These are phyloP conservation scores for Thermochaetoides thermophila DNA, from an alignment of 495 filamentous ascomycete genomes.

Conservation along the genomic window DNA sequence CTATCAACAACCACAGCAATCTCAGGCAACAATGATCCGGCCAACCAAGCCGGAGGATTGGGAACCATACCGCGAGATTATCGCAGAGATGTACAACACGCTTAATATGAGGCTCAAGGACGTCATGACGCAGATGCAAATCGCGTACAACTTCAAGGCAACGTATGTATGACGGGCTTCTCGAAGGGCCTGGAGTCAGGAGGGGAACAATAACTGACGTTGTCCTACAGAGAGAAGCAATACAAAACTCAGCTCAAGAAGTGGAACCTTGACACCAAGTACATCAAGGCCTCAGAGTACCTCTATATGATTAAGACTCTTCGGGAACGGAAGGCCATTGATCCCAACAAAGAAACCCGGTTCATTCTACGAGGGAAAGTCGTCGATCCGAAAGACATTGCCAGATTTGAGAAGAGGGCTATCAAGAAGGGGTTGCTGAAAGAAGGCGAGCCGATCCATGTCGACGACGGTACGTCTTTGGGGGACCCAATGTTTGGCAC, in stretches of 20 bases:
- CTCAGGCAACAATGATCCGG: slow-evolving; percentile 9
- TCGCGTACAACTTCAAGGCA: slow-evolving; percentile 18
- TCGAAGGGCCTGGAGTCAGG: no score
- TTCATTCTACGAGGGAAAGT: slow-evolving; percentile 18
- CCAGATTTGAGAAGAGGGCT: slow-evolving; percentile 22
- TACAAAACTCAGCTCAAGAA: slow-evolving; percentile 27
- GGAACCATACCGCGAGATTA: slow-evolving; percentile 22
- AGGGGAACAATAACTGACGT: no score
- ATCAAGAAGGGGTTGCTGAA: slow-evolving; percentile 17
- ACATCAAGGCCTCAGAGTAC: slow-evolving; percentile 24
- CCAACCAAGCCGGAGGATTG: slow-evolving; percentile 23
- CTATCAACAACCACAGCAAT: no score
- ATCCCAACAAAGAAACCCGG: slow-evolving; percentile 17
- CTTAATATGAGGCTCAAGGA: slow-evolving; percentile 25
- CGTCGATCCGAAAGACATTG: slow-evolving; percentile 22
- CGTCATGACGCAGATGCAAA: slow-evolving; percentile 21
- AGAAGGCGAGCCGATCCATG: slow-evolving; percentile 1
- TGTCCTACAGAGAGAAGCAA: slow-evolving; percentile 16
- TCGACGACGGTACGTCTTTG: neutral
- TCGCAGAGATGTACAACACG: slow-evolving; percentile 19
- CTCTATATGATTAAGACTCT: slow-evolving; percentile 24
- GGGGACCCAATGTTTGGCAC: neutral
- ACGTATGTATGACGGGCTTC: no score
- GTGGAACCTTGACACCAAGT: slow-evolving; percentile 27
- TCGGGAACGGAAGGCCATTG: slow-evolving; percentile 11